Percentiles rank a stretch among this genome's conserved stretches.
Evolutionary conservation across 352 stramenopile species (phyloP).

Genomic region (Phytopythium montanum): DNA sequence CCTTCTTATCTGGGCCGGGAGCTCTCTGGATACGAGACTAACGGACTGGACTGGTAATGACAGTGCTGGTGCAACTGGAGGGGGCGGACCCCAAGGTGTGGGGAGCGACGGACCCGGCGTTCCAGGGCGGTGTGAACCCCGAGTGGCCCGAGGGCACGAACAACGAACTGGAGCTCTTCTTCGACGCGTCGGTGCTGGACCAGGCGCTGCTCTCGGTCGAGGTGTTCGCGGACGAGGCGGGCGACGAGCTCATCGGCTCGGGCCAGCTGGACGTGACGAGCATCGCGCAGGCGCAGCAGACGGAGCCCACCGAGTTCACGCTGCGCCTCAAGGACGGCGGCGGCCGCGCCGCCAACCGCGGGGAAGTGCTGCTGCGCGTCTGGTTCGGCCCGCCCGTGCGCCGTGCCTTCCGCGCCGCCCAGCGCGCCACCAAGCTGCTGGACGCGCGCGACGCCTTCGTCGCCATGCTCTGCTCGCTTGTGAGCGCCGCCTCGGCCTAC

Average conservation of each 20-base stretch:
- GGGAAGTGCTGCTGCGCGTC: slow-evolving; percentile 54
- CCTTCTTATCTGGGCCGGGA: not conserved
- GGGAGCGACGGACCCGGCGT: slow-evolving; percentile 62
- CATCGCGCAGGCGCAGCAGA: slow-evolving; percentile 37
- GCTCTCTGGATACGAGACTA: slow-evolving; percentile 13
- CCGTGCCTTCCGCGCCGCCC: slow-evolving; percentile 73
- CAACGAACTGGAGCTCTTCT: slow-evolving; percentile 83
- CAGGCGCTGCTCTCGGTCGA: slow-evolving; percentile 62
- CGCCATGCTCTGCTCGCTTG: slow-evolving; percentile 39
- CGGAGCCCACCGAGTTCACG: slow-evolving; percentile 28
- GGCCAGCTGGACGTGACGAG: slow-evolving; percentile 46
- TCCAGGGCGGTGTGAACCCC: slow-evolving; percentile 51
- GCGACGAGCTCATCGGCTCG: slow-evolving; percentile 71
- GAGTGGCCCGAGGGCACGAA: slow-evolving; percentile 68
- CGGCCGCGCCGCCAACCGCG: slow-evolving; percentile 35
- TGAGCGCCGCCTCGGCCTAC: slow-evolving; percentile 18
- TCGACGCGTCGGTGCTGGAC: slow-evolving; percentile 47
- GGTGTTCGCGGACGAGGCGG: slow-evolving; percentile 69
- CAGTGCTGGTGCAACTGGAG: slow-evolving; percentile 71
- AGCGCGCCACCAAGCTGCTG: slow-evolving; percentile 65
- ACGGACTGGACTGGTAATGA: slow-evolving; percentile 6
- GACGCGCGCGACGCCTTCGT: slow-evolving; percentile 71
- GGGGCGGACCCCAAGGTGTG: slow-evolving; percentile 54
- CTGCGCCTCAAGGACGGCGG: slow-evolving; percentile 51
- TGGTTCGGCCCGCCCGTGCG: slow-evolving; percentile 79